phyloP scores from a whole-genome alignment of 2,329 filamentous ascomycete genomes.

The Penicillium digitatum region DNA sequence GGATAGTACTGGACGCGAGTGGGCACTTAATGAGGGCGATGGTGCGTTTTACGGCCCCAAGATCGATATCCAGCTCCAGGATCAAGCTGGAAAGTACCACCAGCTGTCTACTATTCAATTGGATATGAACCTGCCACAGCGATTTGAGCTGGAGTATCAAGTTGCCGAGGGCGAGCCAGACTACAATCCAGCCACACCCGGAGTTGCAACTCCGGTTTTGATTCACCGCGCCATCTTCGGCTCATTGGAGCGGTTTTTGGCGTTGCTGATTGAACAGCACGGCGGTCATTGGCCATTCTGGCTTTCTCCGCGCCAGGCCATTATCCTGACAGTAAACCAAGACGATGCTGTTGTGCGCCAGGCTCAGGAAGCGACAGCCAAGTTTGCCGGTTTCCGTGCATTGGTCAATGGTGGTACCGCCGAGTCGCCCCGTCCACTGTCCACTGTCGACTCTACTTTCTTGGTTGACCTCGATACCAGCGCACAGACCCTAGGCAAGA shows the following conservation, averaged over 20 bases:
- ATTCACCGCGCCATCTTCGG: conserved; percentile 82
- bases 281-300: conserved; percentile 80
- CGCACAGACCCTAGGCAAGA: conserved; percentile 60
- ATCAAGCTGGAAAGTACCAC: conserved; percentile 78
- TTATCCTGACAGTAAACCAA: conserved; percentile 67
- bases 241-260: conserved; percentile 79
- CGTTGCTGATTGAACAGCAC: conserved; percentile 78
- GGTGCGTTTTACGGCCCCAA: conserved; percentile 91
- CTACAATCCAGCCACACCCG: conserved; percentile 45
- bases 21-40: conserved; percentile 74
- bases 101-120: conserved; percentile 86
- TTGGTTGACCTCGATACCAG: conserved; percentile 68
- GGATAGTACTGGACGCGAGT: conserved; percentile 60
- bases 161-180: conserved; percentile 45
- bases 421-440: conserved; percentile 36
- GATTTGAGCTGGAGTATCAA: conserved; percentile 72
- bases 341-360: conserved; percentile 46
- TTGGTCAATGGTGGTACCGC: conserved; percentile 23
- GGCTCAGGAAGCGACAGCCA: conserved; percentile 49
- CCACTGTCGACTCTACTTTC: conserved; percentile 57
- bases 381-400: conserved; percentile 44
- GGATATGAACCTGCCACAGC: conserved; percentile 81
- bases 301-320: conserved; percentile 75
- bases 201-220: conserved; percentile 67
- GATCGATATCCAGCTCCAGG: conserved; percentile 78